Base-by-base conservation (phyloP, 1,139 yeast species). In the Casaregolazyma lundiana region DNA sequence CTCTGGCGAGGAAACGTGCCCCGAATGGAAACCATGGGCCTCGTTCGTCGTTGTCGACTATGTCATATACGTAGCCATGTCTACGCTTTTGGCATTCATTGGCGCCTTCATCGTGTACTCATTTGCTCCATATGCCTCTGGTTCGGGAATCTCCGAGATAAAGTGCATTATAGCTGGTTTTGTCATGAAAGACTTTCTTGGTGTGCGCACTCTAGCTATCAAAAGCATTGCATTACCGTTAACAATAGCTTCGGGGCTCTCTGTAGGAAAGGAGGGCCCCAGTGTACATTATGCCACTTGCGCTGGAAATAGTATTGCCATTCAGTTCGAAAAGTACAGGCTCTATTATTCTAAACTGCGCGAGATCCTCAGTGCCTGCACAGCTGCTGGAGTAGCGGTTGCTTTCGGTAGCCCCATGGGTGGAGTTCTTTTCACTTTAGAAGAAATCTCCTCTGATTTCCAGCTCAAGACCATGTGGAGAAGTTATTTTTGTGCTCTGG, bases 401-500 rank as follows among this genome's bases (percentile, higher is more conserved):
- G 97, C 97, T 0, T 90, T 90, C 66, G 90, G 89, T 50, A 84
- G 96, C 0, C 97, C 97, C 1, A 86, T 90, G 54, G 97, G 97
- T 15, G 97, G 97, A 2, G 95, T 90, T 1, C 66, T 90, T 20
- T 90, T 90, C 64, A 87, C 90, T 1, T 72, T 85, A 45, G 95
- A 86, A 61, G 95, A 86, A 57, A 85, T 86, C 35, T 75, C 88
- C 0, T 72, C 83, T 17, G 76, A 75, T 7, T 85, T 88, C 62
- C 86, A 82, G 57, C 68, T 89, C 22, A 75, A 85, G 8, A 85
- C 96, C 1, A 76, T 94, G 64, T 87, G 96, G 95, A 84, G 88
- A 58, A 80, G 95, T 1, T 94, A 90, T 62, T 90, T 88, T 59
- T 90, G 97, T 58, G 85, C 97, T 0, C 69, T 94, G 50, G 78